phyloP scores from a whole-genome alignment of 768 basidiomycete species.

The Crassisporium funariophilum region DNA sequence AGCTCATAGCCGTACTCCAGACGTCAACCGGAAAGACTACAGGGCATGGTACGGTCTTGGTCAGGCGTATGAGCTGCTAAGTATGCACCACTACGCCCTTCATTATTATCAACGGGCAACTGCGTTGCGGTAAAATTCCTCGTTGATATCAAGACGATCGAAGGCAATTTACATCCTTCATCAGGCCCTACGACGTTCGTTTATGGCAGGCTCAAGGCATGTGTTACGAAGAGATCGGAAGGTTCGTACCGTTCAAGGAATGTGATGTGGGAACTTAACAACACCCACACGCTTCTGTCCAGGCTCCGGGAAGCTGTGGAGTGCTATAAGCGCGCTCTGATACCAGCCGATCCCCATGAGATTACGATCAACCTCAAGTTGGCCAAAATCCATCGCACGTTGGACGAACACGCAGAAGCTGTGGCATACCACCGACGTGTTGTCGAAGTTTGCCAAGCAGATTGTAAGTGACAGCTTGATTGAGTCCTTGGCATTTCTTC shows the following conservation, averaged over 20 bases:
- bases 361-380: conserved; percentile 72
- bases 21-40: conserved; percentile 96
- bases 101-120: conserved; percentile 97
- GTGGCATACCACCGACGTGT: conserved; percentile 81
- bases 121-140: conserved; percentile 69
- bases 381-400: conserved; percentile 66
- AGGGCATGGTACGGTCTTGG: conserved; percentile 98
- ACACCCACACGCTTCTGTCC: conserved; percentile 7
- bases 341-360: conserved; percentile 77
- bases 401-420: conserved; percentile 70
- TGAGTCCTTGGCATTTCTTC: conserved; percentile 20
- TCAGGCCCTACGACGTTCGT: conserved; percentile 91
- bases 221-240: conserved; percentile 90
- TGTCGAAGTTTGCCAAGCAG: conserved; percentile 69
- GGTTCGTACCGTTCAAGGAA: conserved; percentile 44
- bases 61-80: conserved; percentile 94
- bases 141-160: conserved; percentile 1
- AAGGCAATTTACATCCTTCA: background rate
- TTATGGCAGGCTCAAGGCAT: conserved; percentile 95
- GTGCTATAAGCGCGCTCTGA: conserved; percentile 87
- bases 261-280: conserved; percentile 1
- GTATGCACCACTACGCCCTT: conserved; percentile 95
- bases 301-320: conserved; percentile 90
- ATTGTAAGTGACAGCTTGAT: conserved; percentile 44
- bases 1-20: conserved; percentile 39